phyloP scores from a whole-genome alignment of 2,329 filamentous ascomycete genomes.

The Myotisia sp. region DNA sequence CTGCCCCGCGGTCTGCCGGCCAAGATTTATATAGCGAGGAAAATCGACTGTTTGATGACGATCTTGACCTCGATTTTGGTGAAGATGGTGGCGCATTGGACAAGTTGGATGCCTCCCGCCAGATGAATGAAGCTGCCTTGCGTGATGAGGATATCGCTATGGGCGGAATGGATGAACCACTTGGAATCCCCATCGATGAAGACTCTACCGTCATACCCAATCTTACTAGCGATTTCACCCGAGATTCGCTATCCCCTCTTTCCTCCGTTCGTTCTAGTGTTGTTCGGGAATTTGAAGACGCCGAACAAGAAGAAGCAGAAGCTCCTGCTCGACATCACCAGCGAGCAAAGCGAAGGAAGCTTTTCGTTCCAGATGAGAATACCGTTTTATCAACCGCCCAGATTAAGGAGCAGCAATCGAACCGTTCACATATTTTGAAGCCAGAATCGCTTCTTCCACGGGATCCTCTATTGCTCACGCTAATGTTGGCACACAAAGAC shows the following conservation, averaged over 20 bases:
- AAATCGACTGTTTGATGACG: constrained; percentile 41
- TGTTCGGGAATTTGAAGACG: constrained; percentile 47
- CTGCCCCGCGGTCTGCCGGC: constrained; percentile 48
- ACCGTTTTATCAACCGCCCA: constrained; percentile 63
- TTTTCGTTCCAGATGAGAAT: constrained; percentile 66
- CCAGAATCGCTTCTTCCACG: constrained; percentile 69
- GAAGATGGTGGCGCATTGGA: constrained; percentile 33
- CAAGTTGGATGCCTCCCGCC: constrained; percentile 31
- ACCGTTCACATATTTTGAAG: constrained; percentile 75
- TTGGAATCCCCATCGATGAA: constrained; percentile 43
- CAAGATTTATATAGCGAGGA: constrained; percentile 44
- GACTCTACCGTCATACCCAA: constrained; percentile 29
- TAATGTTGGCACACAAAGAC: constrained; percentile 83
- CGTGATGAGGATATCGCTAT: constrained; percentile 41
- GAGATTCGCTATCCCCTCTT: constrained; percentile 39
- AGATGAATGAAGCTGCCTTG: constrained; percentile 44
- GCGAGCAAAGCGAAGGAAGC: constrained; percentile 63
- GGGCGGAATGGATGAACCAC: constrained; percentile 37
- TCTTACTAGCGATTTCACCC: constrained; percentile 22
- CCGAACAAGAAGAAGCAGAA: constrained; percentile 40
- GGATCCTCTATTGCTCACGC: constrained; percentile 69
- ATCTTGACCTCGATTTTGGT: constrained; percentile 38
- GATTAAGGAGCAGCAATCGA: constrained; percentile 74
- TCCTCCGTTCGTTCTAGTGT: constrained; percentile 39
- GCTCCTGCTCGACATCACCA: constrained; percentile 51